phyloP scores from a whole-genome alignment of 2,329 filamentous ascomycete species.

The Fusarium transvaalense region DNA sequence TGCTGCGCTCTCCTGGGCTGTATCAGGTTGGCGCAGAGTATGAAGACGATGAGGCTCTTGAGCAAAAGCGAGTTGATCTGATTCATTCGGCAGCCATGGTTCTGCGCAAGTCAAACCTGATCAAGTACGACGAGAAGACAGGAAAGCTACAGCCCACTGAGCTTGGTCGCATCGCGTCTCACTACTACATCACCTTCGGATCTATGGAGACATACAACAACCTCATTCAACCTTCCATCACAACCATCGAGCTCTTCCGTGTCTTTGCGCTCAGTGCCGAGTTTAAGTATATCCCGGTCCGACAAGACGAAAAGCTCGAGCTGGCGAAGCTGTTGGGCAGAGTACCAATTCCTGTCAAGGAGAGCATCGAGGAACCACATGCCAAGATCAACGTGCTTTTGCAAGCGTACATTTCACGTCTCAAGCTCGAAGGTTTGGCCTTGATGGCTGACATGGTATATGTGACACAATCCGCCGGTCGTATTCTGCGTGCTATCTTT shows the following conservation, averaged over 20 bases:
- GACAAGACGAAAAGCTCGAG: slow-evolving; percentile 97
- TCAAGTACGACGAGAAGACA: slow-evolving; percentile 96
- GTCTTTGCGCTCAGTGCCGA: slow-evolving; percentile 96
- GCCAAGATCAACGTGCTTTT: slow-evolving; percentile 98
- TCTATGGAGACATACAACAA: slow-evolving; percentile 98
- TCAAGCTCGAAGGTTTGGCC: slow-evolving; percentile 93
- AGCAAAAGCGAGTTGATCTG: slow-evolving; percentile 97
- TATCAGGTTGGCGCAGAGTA: slow-evolving; percentile 98
- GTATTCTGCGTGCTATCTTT: slow-evolving; percentile 94
- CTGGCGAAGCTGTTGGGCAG: slow-evolving; percentile 89
- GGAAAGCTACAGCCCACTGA: slow-evolving; percentile 92
- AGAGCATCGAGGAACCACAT: slow-evolving; percentile 95
- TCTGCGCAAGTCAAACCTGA: slow-evolving; percentile 85
- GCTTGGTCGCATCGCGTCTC: slow-evolving; percentile 93
- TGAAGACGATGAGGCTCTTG: slow-evolving; percentile 88
- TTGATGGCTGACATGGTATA: slow-evolving; percentile 99
- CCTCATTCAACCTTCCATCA: slow-evolving; percentile 92
- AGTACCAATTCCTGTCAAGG: slow-evolving; percentile 96
- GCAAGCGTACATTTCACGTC: slow-evolving; percentile 94
- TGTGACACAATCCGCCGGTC: slow-evolving; percentile 96
- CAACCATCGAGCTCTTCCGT: slow-evolving; percentile 94
- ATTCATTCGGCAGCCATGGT: slow-evolving; percentile 93
- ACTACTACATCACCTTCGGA: slow-evolving; percentile 97
- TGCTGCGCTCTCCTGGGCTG: slow-evolving; percentile 93
- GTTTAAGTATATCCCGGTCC: slow-evolving; percentile 98